A percentile compares a stretch with the other conserved stretches of the same genome.
Evolutionary conservation across 768 basidiomycete species (phyloP).

Genomic region (Xanthoconium purpureum): DNA sequence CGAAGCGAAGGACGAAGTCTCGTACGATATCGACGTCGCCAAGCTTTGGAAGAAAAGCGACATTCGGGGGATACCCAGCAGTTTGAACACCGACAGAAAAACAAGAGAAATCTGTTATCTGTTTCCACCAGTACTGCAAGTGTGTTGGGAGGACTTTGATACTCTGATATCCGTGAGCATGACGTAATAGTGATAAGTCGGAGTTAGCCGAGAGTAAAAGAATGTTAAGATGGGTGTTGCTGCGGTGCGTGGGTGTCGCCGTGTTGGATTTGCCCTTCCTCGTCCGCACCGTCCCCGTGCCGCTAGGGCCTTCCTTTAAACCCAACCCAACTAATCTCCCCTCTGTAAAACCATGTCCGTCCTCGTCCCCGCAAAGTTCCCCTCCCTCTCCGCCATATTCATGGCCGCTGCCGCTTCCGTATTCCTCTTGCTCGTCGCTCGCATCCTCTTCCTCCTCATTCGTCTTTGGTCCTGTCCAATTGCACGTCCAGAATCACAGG

Average conservation of each 20-base stretch:
- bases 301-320: no score
- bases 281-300: constrained; percentile 11
- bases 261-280: constrained; percentile 4
- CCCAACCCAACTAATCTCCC: no score
- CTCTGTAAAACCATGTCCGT: constrained; percentile 24
- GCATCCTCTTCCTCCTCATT: constrained; percentile 26
- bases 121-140: no score
- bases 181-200: constrained; percentile 21
- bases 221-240: not conserved
- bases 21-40: constrained; percentile 5
- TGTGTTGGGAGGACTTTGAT: no score
- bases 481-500: constrained; percentile 5
- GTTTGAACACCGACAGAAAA: not conserved
- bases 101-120: no score
- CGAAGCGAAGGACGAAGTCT: not conserved
- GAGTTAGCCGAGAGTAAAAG: constrained; percentile 22
- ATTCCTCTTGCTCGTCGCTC: constrained; percentile 30
- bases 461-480: constrained; percentile 28
- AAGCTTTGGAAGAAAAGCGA: not conserved
- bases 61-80: no score
- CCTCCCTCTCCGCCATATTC: constrained; percentile 29
- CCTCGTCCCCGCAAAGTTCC: constrained; percentile 31
- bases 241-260: constrained; percentile 20
- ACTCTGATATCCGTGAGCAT: not conserved
- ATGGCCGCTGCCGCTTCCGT: constrained; percentile 30